Evolutionary conservation across 805 yeast species (phyloP), one percentile per base, ranked within the genome.

Genomic region (Candida awuae): DNA sequence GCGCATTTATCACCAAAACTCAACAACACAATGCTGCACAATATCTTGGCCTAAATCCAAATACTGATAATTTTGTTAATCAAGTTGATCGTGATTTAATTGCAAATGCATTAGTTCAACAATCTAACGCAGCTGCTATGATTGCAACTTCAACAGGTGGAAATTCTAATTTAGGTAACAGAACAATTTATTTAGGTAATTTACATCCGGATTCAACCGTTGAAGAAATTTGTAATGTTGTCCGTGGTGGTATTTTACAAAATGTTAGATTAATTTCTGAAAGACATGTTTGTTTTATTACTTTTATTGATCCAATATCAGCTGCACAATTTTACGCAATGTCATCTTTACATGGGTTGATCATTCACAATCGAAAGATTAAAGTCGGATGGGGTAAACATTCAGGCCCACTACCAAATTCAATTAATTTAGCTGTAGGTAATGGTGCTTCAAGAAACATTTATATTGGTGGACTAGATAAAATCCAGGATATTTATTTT

Each of bases 321-420:
- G 97, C 97, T 1, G 96, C 96, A 2, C 97, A 90, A 62, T 90
- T 90, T 58, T 90, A 81, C 61, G 97, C 97, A 8, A 80, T 85
- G 84, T 80, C 94, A 48, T 87, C 86, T 54, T 67, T 87, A 47
- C 94, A 87, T 55, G 96, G 96, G 1, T 67, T 90, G 44, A 75
- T 87, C 15, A 82, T 90, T 44, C 94, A 84, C 56, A 81, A 80
- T 57, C 73, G 94, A 53, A 73, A 88, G 53, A 81, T 90, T 49
- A 85, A 84, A 58, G 87, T 90, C 41, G 96, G 97, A 16, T 90
- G 98, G 97, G 98, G 97, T 34, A 88, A 86, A 61, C 96, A 90
- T 56, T 80, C 94, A 6, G 97, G 97, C 9, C 87, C 95, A 1
- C 68, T 90, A 47, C 80, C 94, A 9, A 83, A 84, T 49, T 87